A percentile compares a stretch with the other conserved stretches of the same genome.
Evolutionary conservation across 345 rosid genomes (phyloP).

Genomic region (Odontarrhena argentea): DNA sequence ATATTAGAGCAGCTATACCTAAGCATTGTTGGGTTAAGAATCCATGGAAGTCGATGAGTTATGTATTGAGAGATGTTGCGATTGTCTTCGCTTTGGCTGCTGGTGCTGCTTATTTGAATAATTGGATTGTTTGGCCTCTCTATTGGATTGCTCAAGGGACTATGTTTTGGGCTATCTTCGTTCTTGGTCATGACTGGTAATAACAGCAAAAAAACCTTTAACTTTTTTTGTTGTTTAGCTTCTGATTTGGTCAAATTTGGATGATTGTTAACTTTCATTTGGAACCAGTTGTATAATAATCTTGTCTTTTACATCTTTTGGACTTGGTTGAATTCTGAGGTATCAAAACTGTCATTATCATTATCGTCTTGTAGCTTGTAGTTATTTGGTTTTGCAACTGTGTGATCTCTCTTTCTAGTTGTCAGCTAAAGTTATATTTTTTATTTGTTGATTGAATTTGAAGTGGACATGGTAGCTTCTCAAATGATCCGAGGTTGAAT

Average conservation of each 20-base stretch:
- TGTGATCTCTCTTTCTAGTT: constrained; percentile 15
- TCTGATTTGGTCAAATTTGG: constrained; percentile 33
- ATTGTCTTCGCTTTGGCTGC: constrained; percentile 76
- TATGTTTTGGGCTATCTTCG: constrained; percentile 98
- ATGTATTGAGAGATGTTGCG: constrained; percentile 71
- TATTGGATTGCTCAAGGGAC: constrained; percentile 94
- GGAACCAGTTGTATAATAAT: constrained; percentile 22
- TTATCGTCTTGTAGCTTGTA: constrained; percentile 22
- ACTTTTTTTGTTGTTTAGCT: constrained; percentile 8
- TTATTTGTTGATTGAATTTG: constrained; percentile 5
- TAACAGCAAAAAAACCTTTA: background rate
- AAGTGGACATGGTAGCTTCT: constrained; percentile 97
- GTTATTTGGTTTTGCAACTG: constrained; percentile 16
- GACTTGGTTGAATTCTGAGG: constrained; percentile 5
- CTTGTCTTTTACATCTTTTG: constrained; percentile 9
- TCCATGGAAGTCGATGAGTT: constrained; percentile 80
- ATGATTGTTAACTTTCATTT: constrained; percentile 18
- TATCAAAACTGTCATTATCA: constrained; percentile 13
- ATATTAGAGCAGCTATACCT: constrained; percentile 79
- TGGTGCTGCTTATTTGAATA: constrained; percentile 67
- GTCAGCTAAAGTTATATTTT: background rate
- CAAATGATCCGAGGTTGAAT: constrained; percentile 65
- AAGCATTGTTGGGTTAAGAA: constrained; percentile 91
- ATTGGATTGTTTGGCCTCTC: constrained; percentile 86
- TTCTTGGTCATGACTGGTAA: constrained; percentile 97